Evolutionary conservation across 257 asterid species (phyloP).

Genomic region (Nyctanthes arbortristis): DNA sequence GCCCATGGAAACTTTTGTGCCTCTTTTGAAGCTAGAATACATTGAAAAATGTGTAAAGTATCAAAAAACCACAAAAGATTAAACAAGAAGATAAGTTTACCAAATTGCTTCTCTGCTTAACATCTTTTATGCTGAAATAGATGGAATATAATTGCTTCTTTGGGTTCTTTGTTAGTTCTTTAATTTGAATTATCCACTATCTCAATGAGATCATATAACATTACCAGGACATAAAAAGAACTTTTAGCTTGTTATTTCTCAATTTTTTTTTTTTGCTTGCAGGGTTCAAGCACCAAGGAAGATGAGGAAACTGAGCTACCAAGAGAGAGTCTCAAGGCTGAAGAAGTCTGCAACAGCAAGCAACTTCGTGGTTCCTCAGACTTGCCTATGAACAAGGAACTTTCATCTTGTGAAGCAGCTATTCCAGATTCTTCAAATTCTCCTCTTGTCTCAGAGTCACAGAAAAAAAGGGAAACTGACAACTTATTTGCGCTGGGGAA

Average conservation of each 20-base stretch:
- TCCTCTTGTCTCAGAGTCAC: slow-evolving; percentile 48
- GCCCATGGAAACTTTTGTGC: not conserved
- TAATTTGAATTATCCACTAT: slow-evolving; percentile 6
- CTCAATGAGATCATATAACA: slow-evolving; percentile 1
- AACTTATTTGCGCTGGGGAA: slow-evolving; percentile 40
- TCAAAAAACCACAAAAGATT: not conserved
- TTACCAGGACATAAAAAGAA: not conserved
- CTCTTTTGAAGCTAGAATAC: not conserved
- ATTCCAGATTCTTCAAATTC: slow-evolving; percentile 31
- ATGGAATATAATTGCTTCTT: slow-evolving; percentile 1
- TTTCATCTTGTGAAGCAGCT: slow-evolving; percentile 54
- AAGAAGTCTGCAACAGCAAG: slow-evolving; percentile 46
- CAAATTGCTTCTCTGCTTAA: not conserved
- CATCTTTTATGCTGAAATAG: not conserved
- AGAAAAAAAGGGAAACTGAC: slow-evolving; percentile 47
- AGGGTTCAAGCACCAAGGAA: slow-evolving; percentile 69
- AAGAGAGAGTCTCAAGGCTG: slow-evolving; percentile 54
- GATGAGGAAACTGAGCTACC: slow-evolving; percentile 71
- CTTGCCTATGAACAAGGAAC: slow-evolving; percentile 45
- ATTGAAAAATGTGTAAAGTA: not conserved
- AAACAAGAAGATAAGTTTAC: not conserved
- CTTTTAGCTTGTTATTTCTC: slow-evolving; percentile 16
- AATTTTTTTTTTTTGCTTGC: slow-evolving; percentile 27
- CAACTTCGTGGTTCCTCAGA: slow-evolving; percentile 54
- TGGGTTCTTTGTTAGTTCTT: slow-evolving; percentile 11